These are phyloP conservation scores for Oryza punctata DNA, from an alignment of 176 grass and related monocot genomes.

Conservation along the genomic window DNA sequence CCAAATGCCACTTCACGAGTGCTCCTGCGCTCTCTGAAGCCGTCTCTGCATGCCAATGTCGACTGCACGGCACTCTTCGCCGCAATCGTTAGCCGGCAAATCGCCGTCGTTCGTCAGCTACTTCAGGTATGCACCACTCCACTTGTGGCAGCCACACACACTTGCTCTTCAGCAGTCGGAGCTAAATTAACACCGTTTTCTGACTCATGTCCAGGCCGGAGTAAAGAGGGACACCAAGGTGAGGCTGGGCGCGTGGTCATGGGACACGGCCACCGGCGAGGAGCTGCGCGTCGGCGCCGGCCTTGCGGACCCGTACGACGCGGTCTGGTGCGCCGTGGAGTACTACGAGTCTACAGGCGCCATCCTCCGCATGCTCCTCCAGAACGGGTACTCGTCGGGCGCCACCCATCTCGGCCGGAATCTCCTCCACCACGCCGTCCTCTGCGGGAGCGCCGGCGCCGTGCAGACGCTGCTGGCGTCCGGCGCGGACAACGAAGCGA, in stretches of 20 bases:
- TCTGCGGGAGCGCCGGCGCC: constrained; percentile 68
- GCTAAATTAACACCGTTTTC: neutral
- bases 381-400: constrained; percentile 42
- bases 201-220: constrained; percentile 43
- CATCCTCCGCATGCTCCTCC: constrained; percentile 74
- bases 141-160: no score
- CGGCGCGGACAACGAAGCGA: constrained; percentile 56
- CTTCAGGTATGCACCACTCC: constrained; percentile 57
- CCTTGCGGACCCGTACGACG: constrained; percentile 77
- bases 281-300: constrained; percentile 93
- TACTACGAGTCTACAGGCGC: constrained; percentile 81
- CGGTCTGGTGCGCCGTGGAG: constrained; percentile 90
- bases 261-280: constrained; percentile 82
- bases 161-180: neutral
- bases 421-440: constrained; percentile 92
- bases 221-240: constrained; percentile 76
- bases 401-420: constrained; percentile 54
- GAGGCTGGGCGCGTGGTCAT: constrained; percentile 88
- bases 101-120: constrained; percentile 66
- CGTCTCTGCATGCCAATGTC: constrained; percentile 79
- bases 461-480: constrained; percentile 61
- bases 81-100: constrained; percentile 84
- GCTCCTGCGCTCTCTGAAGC: constrained; percentile 86
- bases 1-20: constrained; percentile 71
- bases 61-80: constrained; percentile 88